Percentiles rank a stretch among this genome's conserved stretches.
Conservation (phyloP, 2,329 filamentous ascomycete genomes). For the Rutstroemia sp. region DNA sequence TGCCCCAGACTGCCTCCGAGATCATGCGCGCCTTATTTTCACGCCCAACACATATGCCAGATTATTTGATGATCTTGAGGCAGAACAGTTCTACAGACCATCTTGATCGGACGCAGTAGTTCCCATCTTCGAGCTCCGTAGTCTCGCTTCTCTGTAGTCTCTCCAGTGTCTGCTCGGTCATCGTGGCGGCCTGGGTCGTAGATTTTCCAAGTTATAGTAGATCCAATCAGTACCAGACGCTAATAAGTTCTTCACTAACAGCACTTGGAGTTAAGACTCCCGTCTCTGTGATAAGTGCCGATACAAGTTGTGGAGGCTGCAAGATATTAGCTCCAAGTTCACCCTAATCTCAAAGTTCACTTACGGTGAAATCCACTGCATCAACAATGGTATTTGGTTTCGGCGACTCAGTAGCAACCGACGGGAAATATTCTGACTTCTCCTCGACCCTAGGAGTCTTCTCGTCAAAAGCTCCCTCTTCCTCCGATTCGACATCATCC, state of each 20-base stretch:
- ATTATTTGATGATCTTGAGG: too few species aligned
- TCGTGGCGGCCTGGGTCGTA: too few species aligned
- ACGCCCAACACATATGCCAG: too few species aligned
- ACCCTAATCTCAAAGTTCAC: conserved; percentile 17
- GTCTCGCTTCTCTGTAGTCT: too few species aligned
- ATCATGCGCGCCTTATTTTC: too few species aligned
- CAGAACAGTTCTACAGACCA: too few species aligned
- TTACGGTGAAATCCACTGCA: conserved; percentile 64
- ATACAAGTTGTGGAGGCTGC: conserved; percentile 60
- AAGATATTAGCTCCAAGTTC: conserved; percentile 21
- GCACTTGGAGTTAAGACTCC: conserved; percentile 64
- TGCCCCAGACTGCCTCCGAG: too few species aligned
- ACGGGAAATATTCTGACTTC: conserved; percentile 23
- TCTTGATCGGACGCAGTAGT: too few species aligned
- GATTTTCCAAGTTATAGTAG: too few species aligned
- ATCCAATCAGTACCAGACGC: conserved; percentile 25
- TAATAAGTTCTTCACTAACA: conserved; percentile 62
- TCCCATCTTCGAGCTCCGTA: too few species aligned
- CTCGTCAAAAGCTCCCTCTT: conserved; percentile 21
- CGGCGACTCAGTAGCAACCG: conserved; percentile 8
- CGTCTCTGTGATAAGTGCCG: conserved; percentile 68
- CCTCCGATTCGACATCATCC: conserved; percentile 38
- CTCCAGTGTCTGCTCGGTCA: too few species aligned
- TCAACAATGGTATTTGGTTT: conserved; percentile 30
- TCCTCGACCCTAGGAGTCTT: conserved; percentile 18